phyloP scores from a whole-genome alignment of 257 asterid species.

The Nicotiana otophora region DNA sequence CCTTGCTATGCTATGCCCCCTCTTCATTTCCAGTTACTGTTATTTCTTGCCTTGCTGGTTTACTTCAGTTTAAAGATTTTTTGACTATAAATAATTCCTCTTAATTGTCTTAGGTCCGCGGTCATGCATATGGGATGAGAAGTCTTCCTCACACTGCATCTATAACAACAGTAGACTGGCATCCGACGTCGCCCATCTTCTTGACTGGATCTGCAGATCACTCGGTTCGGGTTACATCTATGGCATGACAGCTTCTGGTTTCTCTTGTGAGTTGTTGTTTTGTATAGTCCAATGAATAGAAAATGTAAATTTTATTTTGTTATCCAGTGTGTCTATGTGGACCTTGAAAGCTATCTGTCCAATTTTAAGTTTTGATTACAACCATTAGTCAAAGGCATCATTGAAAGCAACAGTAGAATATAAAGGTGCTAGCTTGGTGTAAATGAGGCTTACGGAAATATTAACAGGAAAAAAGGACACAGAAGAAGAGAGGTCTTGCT shows the following conservation, averaged over 20 bases:
- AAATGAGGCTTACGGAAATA: neutral
- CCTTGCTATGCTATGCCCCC: neutral
- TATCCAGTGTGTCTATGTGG: neutral
- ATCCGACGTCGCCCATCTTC: conserved; percentile 76
- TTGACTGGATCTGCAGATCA: conserved; percentile 92
- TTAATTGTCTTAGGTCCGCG: conserved; percentile 49
- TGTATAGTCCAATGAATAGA: neutral
- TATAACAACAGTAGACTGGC: conserved; percentile 94
- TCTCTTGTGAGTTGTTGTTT: neutral
- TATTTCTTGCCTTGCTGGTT: neutral
- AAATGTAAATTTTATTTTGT: neutral
- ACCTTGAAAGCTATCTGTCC: neutral
- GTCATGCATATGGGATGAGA: conserved; percentile 50
- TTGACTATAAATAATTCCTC: neutral
- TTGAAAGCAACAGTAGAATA: neutral
- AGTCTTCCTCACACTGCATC: conserved; percentile 61
- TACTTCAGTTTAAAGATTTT: neutral
- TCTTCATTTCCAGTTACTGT: neutral
- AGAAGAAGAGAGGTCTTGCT: neutral
- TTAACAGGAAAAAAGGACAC: neutral
- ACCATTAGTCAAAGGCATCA: neutral
- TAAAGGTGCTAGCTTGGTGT: neutral
- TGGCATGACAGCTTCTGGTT: conserved; percentile 28
- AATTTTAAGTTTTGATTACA: neutral
- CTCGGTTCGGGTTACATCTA: conserved; percentile 73